Evolutionary conservation across 345 rosid genomes (phyloP).

Genomic region (Boechera retrofracta): DNA sequence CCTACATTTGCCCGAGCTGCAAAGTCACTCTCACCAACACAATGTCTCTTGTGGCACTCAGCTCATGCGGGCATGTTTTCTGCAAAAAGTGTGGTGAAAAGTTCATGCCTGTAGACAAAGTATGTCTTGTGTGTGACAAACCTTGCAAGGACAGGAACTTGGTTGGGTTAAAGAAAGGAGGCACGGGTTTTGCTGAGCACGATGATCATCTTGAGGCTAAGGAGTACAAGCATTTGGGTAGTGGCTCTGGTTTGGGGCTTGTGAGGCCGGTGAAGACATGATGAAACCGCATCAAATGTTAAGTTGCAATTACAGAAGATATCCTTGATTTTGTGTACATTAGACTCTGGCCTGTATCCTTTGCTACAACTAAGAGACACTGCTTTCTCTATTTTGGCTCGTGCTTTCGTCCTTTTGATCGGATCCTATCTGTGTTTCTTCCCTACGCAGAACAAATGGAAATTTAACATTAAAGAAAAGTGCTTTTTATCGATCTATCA

Average conservation of each 20-base stretch:
- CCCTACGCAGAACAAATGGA: slow-evolving; percentile 56
- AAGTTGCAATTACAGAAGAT: neutral
- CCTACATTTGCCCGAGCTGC: slow-evolving; percentile 91
- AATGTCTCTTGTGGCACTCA: slow-evolving; percentile 69
- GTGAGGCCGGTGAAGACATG: slow-evolving; percentile 77
- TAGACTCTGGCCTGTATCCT: slow-evolving; percentile 41
- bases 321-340: neutral
- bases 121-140: slow-evolving; percentile 78
- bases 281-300: slow-evolving; percentile 18
- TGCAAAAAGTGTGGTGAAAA: slow-evolving; percentile 93
- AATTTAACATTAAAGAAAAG: slow-evolving; percentile 52
- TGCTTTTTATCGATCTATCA: neutral
- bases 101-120: slow-evolving; percentile 76
- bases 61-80: slow-evolving; percentile 95
- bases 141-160: slow-evolving; percentile 76
- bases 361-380: slow-evolving; percentile 53
- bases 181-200: slow-evolving; percentile 90
- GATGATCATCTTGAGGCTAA: slow-evolving; percentile 80
- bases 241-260: slow-evolving; percentile 91
- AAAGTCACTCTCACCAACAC: slow-evolving; percentile 93
- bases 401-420: slow-evolving; percentile 48
- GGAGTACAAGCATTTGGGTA: slow-evolving; percentile 95
- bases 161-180: slow-evolving; percentile 83
- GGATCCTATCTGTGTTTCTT: slow-evolving; percentile 61
- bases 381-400: slow-evolving; percentile 58